Conservation (phyloP, 2,329 filamentous ascomycete genomes). For the Arthrinium puccinioides region DNA sequence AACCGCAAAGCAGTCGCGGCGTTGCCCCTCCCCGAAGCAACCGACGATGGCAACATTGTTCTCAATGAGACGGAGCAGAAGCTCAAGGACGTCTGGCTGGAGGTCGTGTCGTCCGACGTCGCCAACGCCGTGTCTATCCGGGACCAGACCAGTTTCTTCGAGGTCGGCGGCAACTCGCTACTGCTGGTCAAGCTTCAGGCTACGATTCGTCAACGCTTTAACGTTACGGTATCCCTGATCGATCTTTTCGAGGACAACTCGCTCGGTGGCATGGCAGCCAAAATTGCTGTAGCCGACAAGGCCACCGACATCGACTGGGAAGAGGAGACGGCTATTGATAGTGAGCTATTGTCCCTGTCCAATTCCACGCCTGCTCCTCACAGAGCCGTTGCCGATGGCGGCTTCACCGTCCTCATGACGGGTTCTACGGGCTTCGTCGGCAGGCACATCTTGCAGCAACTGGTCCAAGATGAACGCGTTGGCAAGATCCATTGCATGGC, state of each 20-base stretch:
- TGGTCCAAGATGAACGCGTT: conserved; percentile 20
- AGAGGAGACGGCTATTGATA: conserved; percentile 1
- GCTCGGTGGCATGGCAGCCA: conserved; percentile 5
- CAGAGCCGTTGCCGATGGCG: not conserved
- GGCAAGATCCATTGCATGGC: conserved; percentile 30
- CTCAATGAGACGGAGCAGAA: not conserved
- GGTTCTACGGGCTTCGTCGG: conserved; percentile 28
- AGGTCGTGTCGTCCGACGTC: conserved; percentile 1
- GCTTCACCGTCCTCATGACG: conserved; percentile 17
- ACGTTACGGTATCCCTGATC: conserved; percentile 1
- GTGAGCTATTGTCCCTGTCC: not conserved
- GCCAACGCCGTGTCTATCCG: not conserved
- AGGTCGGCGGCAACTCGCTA: conserved; percentile 7
- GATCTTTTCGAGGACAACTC: conserved; percentile 5
- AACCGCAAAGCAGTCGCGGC: conserved; percentile 9
- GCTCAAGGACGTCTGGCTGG: not conserved
- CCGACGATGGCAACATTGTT: not conserved
- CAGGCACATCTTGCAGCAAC: conserved; percentile 19
- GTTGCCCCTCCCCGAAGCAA: conserved; percentile 3
- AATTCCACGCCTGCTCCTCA: not conserved
- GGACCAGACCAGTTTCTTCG: conserved; percentile 7
- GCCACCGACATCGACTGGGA: conserved; percentile 7
- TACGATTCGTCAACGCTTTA: conserved; percentile 3
- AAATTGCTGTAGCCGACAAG: not conserved
- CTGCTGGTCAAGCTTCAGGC: conserved; percentile 6